These are phyloP conservation scores for Schoenoplectus tabernaemontani DNA, from an alignment of 202 grass and related monocot species.

Conservation along the genomic window DNA sequence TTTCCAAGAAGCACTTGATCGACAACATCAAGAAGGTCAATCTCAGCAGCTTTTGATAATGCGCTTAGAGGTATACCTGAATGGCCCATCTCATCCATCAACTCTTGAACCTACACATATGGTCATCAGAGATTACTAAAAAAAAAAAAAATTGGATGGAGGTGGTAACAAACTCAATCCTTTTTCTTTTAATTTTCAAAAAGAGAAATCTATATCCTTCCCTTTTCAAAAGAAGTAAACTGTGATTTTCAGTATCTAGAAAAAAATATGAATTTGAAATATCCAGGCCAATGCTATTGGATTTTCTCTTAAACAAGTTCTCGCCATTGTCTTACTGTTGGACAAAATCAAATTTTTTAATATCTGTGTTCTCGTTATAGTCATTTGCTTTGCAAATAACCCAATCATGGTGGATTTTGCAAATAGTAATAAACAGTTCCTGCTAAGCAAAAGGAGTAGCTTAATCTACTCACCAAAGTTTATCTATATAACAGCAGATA, in stretches of 20 bases:
- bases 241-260: no score
- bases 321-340: background rate
- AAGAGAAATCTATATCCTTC: no score
- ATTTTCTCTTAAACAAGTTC: background rate
- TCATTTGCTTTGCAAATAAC: background rate
- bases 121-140: no score
- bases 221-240: no score
- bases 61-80: conserved; percentile 72
- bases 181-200: no score
- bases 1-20: conserved; percentile 84
- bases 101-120: conserved; percentile 61
- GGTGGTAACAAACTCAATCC: no score
- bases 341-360: no score
- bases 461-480: background rate
- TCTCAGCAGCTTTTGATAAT: conserved; percentile 77
- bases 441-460: background rate
- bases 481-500: background rate
- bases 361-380: conserved; percentile 6
- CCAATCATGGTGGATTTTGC: background rate
- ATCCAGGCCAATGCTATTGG: background rate
- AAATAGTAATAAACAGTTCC: background rate
- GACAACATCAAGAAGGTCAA: conserved; percentile 75
- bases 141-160: no score
- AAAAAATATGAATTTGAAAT: no score
- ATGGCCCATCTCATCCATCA: conserved; percentile 93